A percentile compares a stretch with the other conserved stretches of the same genome.
Conservation (phyloP, 1,284 basidiomycete genomes). For the Cutaneotrichosporon sp. region DNA sequence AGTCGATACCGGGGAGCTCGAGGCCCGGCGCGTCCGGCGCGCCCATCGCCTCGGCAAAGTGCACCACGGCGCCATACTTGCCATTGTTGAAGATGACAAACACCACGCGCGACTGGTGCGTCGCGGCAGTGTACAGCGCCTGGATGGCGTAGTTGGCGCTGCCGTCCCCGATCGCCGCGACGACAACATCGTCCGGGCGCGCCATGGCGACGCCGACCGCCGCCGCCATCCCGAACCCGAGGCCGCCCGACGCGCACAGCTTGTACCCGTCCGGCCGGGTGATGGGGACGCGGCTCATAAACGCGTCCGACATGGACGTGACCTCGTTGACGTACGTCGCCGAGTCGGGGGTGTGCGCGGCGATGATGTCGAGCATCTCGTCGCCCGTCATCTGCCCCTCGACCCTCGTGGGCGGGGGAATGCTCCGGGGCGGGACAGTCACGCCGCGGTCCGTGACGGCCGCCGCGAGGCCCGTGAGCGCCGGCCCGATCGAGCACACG, state of each 20-base stretch:
- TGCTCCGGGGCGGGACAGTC: no score
- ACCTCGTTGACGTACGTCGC: slow-evolving; percentile 19
- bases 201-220: slow-evolving; percentile 15
- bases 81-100: slow-evolving; percentile 20
- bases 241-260: slow-evolving; percentile 15
- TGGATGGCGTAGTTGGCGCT: slow-evolving; percentile 17
- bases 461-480: not conserved
- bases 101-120: slow-evolving; percentile 1
- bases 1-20: slow-evolving; percentile 21
- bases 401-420: not conserved
- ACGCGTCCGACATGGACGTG: slow-evolving; percentile 13
- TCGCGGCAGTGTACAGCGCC: slow-evolving; percentile 13
- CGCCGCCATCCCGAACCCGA: slow-evolving; percentile 14
- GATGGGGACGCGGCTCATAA: slow-evolving; percentile 11
- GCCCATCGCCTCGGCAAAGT: slow-evolving; percentile 9
- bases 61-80: slow-evolving; percentile 12
- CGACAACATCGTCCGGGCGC: slow-evolving; percentile 9
- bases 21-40: slow-evolving; percentile 7
- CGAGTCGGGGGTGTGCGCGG: not conserved
- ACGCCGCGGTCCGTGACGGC: not conserved
- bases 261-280: slow-evolving; percentile 5
- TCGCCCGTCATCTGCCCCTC: slow-evolving; percentile 4
- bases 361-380: slow-evolving; percentile 11
- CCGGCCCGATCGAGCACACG: slow-evolving; percentile 3
- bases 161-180: slow-evolving; percentile 16